These are phyloP conservation scores for Cladophialophora carrionii DNA, from an alignment of 2,329 filamentous ascomycete species.

Conservation along the genomic window DNA sequence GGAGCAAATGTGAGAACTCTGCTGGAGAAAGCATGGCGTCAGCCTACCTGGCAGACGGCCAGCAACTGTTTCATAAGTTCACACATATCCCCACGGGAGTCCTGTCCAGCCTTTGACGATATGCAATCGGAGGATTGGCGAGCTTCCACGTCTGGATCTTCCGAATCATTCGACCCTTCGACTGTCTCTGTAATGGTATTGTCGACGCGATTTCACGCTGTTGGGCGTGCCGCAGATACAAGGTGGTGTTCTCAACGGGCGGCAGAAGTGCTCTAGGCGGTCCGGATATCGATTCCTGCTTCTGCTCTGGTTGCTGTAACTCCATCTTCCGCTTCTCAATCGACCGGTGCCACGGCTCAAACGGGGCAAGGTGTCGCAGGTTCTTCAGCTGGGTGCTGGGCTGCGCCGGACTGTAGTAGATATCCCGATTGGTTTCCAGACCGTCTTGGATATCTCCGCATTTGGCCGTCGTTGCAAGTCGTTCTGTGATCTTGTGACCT, in stretches of 20 bases:
- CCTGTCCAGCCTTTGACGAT: neutral
- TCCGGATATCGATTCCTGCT: neutral
- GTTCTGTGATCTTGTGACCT: neutral
- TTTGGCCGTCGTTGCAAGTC: neutral
- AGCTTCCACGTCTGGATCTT: neutral
- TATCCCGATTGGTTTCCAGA: neutral
- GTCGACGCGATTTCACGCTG: slow-evolving; percentile 10
- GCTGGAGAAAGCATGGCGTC: neutral
- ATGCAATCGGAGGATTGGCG: neutral
- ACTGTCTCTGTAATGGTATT: neutral
- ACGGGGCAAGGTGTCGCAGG: neutral
- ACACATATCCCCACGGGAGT: slow-evolving; percentile 1
- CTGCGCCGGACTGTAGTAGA: neutral
- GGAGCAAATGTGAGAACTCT: neutral
- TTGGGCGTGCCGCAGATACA: neutral
- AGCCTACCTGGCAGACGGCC: neutral
- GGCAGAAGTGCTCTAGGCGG: neutral
- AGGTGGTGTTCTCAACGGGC: slow-evolving; percentile 6
- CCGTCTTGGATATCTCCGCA: neutral
- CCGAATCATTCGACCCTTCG: neutral
- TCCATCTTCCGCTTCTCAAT: neutral
- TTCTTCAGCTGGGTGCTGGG: too few species aligned
- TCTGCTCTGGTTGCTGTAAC: neutral
- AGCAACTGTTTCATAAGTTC: slow-evolving; percentile 10
- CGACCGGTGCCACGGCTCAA: neutral